A percentile compares a stretch with the other conserved stretches of the same genome.
Conservation (phyloP, 805 yeast species). For the Brettanomyces sp. region DNA sequence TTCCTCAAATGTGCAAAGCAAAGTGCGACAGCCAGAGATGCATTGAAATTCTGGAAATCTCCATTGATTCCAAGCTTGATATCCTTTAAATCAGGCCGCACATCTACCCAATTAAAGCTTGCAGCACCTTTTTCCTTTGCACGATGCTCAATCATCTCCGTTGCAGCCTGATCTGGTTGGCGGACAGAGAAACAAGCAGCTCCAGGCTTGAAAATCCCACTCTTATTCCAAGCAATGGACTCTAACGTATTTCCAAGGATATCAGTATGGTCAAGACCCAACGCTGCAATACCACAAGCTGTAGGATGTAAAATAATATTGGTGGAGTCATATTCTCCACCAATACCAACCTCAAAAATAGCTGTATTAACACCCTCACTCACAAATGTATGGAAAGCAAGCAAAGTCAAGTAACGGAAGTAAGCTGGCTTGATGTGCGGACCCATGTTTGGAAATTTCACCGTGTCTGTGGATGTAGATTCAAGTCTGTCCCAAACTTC, state of each 20-base stretch:
- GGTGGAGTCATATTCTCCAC: conserved; percentile 97
- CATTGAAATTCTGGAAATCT: conserved; percentile 75
- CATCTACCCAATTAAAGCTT: conserved; percentile 42
- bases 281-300: conserved; percentile 73
- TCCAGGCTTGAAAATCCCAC: conserved; percentile 76
- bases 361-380: conserved; percentile 90
- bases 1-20: conserved; percentile 49
- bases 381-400: conserved; percentile 86
- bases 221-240: conserved; percentile 92
- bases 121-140: conserved; percentile 54
- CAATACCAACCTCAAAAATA: conserved; percentile 95
- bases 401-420: conserved; percentile 79
- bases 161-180: conserved; percentile 38
- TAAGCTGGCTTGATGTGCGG: conserved; percentile 79
- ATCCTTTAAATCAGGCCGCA: conserved; percentile 30
- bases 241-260: conserved; percentile 82
- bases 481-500: conserved; percentile 81
- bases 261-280: conserved; percentile 88
- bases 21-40: conserved; percentile 74
- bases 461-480: conserved; percentile 42
- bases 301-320: conserved; percentile 74
- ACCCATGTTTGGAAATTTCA: conserved; percentile 64
- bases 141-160: conserved; percentile 49
- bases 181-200: conserved; percentile 60
- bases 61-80: conserved; percentile 69